Conservation (phyloP, 2,329 filamentous ascomycete genomes). For the Colletotrichum sp. region DNA sequence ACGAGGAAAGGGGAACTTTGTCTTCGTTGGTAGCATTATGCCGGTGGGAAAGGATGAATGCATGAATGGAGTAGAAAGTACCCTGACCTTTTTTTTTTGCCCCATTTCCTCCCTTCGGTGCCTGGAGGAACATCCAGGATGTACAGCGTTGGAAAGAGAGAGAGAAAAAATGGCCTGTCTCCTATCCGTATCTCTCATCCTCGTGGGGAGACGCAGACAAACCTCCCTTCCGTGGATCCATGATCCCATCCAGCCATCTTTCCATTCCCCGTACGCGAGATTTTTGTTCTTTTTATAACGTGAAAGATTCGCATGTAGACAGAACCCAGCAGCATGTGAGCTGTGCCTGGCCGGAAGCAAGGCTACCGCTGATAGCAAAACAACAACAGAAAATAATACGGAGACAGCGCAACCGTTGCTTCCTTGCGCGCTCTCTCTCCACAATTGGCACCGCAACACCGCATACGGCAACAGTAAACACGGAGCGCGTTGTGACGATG, state of each 20-base stretch:
- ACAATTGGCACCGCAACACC: neutral
- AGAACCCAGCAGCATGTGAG: neutral
- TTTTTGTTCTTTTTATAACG: neutral
- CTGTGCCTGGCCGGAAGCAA: constrained; percentile 8
- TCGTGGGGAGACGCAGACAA: neutral
- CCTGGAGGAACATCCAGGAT: neutral
- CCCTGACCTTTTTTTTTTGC: neutral
- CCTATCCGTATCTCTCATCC: neutral
- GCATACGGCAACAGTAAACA: neutral
- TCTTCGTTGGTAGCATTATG: neutral
- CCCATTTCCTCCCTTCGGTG: neutral
- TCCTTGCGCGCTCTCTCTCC: neutral
- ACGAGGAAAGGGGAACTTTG: neutral
- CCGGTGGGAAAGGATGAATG: neutral
- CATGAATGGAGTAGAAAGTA: neutral
- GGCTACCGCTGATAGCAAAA: neutral
- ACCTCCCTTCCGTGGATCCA: neutral
- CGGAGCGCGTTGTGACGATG: neutral
- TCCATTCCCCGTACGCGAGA: neutral
- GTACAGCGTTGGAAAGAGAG: neutral
- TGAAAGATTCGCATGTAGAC: neutral
- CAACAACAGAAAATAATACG: neutral
- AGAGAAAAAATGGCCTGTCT: neutral
- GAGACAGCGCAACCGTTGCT: neutral
- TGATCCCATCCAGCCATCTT: neutral